A percentile compares a stretch with the other conserved stretches of the same genome.
phyloP scores from a whole-genome alignment of 768 basidiomycete species.

The Naematelia aurantialba region DNA sequence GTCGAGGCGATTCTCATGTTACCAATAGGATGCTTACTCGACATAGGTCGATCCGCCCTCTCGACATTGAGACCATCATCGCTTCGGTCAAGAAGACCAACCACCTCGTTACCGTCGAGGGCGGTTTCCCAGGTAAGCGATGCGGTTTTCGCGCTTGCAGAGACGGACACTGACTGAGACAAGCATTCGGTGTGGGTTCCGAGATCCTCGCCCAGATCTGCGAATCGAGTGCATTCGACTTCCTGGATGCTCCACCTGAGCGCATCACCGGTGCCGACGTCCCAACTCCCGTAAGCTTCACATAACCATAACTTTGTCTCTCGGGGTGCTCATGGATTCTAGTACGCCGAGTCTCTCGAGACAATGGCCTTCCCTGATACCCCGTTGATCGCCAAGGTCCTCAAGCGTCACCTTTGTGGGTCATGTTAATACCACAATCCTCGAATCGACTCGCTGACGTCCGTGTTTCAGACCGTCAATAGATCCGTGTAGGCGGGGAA shows the following conservation, averaged over 20 bases:
- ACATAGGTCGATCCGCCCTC: constrained; percentile 67
- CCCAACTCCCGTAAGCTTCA: constrained; percentile 87
- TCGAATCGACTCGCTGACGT: background rate
- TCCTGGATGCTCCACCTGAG: constrained; percentile 96
- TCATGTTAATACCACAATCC: constrained; percentile 1
- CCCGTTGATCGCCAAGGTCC: constrained; percentile 83
- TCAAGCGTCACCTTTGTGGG: constrained; percentile 63
- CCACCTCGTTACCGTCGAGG: constrained; percentile 88
- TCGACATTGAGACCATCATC: constrained; percentile 97
- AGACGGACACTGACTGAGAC: background rate
- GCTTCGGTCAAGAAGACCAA: constrained; percentile 98
- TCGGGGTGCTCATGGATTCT: no score
- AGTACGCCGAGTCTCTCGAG: constrained; percentile 91
- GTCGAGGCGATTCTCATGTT: background rate
- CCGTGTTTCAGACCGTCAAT: constrained; percentile 28
- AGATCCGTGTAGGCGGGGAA: constrained; percentile 10
- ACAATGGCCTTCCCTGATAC: constrained; percentile 90
- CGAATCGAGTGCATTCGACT: constrained; percentile 97
- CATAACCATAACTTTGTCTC: no score
- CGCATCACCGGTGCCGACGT: constrained; percentile 94
- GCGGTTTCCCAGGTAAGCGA: constrained; percentile 77
- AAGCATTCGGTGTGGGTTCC: constrained; percentile 90
- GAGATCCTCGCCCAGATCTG: constrained; percentile 97
- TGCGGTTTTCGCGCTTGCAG: background rate
- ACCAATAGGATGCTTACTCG: background rate